Conservation (phyloP, 1,284 basidiomycete genomes). For the Pseudozyma sp. region DNA sequence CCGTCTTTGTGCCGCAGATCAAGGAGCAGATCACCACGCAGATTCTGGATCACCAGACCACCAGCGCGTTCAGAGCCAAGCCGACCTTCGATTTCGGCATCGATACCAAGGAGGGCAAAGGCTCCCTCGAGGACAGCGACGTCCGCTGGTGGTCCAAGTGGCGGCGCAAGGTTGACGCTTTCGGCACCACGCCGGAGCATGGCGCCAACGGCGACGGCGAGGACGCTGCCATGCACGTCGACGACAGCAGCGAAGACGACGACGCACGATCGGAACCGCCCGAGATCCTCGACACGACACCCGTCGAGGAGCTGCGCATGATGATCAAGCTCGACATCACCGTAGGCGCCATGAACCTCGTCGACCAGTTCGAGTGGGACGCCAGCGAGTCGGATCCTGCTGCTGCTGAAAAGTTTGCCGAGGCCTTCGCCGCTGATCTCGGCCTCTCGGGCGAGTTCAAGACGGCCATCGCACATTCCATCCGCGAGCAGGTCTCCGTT, state of each 20-base stretch:
- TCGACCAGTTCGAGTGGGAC: constrained; percentile 99
- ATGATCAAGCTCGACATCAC: constrained; percentile 96
- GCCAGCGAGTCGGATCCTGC: constrained; percentile 78
- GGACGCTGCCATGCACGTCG: constrained; percentile 50
- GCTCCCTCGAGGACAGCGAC: constrained; percentile 39
- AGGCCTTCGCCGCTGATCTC: constrained; percentile 85
- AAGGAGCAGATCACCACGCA: constrained; percentile 88
- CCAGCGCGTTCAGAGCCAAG: constrained; percentile 58
- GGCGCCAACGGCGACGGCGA: constrained; percentile 72
- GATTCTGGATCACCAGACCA: constrained; percentile 76
- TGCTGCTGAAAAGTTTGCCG: constrained; percentile 92
- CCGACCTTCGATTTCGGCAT: constrained; percentile 26
- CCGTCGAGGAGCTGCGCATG: constrained; percentile 80
- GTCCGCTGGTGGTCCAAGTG: constrained; percentile 52
- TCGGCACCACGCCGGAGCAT: constrained; percentile 70
- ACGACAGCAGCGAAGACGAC: constrained; percentile 69
- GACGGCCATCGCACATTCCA: constrained; percentile 93
- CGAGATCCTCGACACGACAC: constrained; percentile 41
- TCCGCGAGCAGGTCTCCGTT: constrained; percentile 92
- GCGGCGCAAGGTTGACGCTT: constrained; percentile 35
- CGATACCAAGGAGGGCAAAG: constrained; percentile 43
- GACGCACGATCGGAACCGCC: constrained; percentile 65
- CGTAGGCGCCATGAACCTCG: constrained; percentile 89
- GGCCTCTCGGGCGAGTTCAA: constrained; percentile 87
- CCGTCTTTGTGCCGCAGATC: constrained; percentile 79